Base-by-base conservation (phyloP, 164 flowering plant genomes). In the Stephania yunnanensis region DNA sequence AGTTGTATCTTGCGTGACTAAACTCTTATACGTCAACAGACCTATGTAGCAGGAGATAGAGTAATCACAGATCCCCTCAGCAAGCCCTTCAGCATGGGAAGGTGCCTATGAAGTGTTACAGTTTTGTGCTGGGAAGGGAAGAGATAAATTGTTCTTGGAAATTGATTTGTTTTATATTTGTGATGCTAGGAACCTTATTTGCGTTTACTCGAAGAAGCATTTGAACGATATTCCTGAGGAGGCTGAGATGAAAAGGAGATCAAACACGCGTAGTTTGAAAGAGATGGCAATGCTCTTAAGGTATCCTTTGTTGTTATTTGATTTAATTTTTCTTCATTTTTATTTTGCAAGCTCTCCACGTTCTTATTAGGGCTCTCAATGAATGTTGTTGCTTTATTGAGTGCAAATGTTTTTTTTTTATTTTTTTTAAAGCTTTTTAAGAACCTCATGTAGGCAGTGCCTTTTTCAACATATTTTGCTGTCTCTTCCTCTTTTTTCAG, bases 11-110 rank as follows among this genome's bases (percentile, higher is more conserved):
- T 70, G 45, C 48, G 22, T 73, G 76, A 77, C 72, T 77, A 75
- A 61, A 76, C 30, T 72, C 45, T 22, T 19, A 66, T 64, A 69
- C 64, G 20, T 83, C 66, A 73, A 81, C 91, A 95, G 99, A 90
- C 85, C 71, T 93, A 84, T 79, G 83, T 95, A n/a, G 99, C 99
- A 25, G 99, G 99, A 53, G 98, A 95, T 80, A 87, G 99, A 82
- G 99, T 95, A 72, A 46, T 95, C 22, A 87, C 97, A 73, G 99
- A 95, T 84, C 91, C 96, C 82, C 91, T 95, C 46, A 90, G 98
- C 91, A 95, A 91, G 87, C 99, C 99, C 50, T 95, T 95, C 76
- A 93, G 99, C 85, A 95, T 93, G 90, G 99, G 99, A 84, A 95
- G 99, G 99, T 93, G 76, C 74, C 78, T 19, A 22, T 7, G 8